These are phyloP conservation scores for Perkinsus marinus DNA, from an alignment of 169 alveolate species.

Conservation along the genomic window DNA sequence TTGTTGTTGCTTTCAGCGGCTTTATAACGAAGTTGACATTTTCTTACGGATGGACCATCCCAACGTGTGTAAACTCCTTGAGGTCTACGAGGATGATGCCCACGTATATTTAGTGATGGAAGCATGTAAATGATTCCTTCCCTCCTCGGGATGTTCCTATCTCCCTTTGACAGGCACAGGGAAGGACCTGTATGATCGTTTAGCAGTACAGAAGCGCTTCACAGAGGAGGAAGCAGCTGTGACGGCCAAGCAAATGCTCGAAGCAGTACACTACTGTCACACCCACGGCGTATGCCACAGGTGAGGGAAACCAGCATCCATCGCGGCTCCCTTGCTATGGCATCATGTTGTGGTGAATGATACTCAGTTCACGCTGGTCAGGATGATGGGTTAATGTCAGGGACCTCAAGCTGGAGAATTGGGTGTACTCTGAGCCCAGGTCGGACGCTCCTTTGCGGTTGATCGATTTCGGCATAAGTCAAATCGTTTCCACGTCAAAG, in stretches of 20 bases:
- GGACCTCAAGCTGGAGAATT: conserved; percentile 23
- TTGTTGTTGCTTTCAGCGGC: not conserved
- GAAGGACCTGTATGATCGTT: conserved; percentile 55
- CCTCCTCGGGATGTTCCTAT: not conserved
- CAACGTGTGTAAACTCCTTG: conserved; percentile 67
- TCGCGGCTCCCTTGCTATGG: too few relatives aligned
- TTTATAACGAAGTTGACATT: conserved; percentile 32
- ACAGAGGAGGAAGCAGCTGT: conserved; percentile 49
- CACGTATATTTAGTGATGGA: conserved; percentile 61
- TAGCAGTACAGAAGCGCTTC: conserved; percentile 40
- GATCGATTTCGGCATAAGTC: conserved; percentile 36
- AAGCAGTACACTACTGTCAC: not conserved
- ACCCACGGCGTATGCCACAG: conserved; percentile 23
- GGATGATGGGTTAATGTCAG: not conserved
- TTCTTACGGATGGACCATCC: conserved; percentile 66
- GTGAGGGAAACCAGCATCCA: too few relatives aligned
- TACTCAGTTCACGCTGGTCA: too few relatives aligned
- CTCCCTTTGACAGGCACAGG: conserved; percentile 13
- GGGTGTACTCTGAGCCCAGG: conserved; percentile 33
- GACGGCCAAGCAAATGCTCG: conserved; percentile 44
- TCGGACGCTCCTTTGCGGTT: conserved; percentile 26
- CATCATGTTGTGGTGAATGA: too few relatives aligned
- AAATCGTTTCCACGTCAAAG: not conserved
- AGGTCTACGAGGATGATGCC: conserved; percentile 58
- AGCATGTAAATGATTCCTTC: conserved; percentile 22